Evolutionary conservation across 768 basidiomycete species (phyloP), one percentile per base, ranked within the genome.

Genomic region (Suillus tomentosus): DNA sequence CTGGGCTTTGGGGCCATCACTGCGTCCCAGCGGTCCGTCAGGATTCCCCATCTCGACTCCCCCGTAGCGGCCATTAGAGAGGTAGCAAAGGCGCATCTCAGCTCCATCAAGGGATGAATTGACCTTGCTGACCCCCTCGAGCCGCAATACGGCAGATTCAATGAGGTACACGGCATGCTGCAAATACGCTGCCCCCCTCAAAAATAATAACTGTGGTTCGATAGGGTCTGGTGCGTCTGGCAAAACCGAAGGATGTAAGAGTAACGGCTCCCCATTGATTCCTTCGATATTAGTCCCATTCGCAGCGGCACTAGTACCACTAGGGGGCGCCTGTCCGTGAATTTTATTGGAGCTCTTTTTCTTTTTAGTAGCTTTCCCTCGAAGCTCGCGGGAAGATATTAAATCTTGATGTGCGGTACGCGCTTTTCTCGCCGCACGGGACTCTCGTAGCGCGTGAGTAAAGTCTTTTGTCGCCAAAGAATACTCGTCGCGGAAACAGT

Each of bases 401-500:
- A 80, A 79, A 65, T 76, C 81, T 27, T 81, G 77, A 70, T 91
- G 90, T 17, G 78, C 77, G 54, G 79, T 76, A 58, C 84, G 85
- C 2, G 86, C 86, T 75, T 87, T 91, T 61, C 94, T 90, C 27
- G 80, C 77, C 0, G 85, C 82, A 40, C 91, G 87, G 0, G 91
- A 85, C 77, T 95, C 92, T 68, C 86, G 88, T 65, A 95, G 82
- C 3, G 90, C 92, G 66, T 87, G 75, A 0, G 94, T 94, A 65
- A 93, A 94, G 73, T 94, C 93, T 70, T 87, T 90, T 36, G 84
- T 85, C 1, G 94, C 94, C 39, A 83, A 79, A 3, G 78, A 64
- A 69, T 88, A 95, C 72, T 95, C 92, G 65, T 95, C 93, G 56
- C 91, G 85, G 80, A 95, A 95, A 72, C 89, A 91, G 69, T 91